Evolutionary conservation across 1,139 yeast genomes (phyloP), one percentile per base, ranked within the genome.

Genomic region (Geotrichum restrictum): DNA sequence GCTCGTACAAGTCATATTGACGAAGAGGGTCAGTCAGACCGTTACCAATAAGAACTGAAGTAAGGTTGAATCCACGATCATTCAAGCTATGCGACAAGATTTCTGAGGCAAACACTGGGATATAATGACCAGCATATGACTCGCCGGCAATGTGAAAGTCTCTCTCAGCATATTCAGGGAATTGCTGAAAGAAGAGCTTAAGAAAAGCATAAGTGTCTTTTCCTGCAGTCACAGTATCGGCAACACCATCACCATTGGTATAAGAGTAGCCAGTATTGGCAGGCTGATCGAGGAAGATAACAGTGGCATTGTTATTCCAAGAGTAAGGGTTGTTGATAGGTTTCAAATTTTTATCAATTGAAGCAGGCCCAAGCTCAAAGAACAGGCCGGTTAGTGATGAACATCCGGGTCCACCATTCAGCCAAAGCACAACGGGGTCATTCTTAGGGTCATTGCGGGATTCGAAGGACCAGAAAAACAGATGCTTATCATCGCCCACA

Each of bases 261-360:
- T 88, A 89, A 7, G 96, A 88, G 73, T 82, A 89, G 45, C 97
- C 98, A 50, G 87, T 95, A 58, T 88, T 88, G 52, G 89, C 95
- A 1, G 98, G 98, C 72, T 89, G 97, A 70, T 91, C 98, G 64
- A 91, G 78, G 76, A 87, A 91, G 65, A 91, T 87, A 40, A 89
- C 93, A 16, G 93, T 80, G 24, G 97, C 96, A 64, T 88, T 88
- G 60, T 80, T 75, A 71, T 88, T 89, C 96, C 96, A 89, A 11
- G 95, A 79, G 71, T 80, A 73, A 44, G 91, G 91, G 73, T 88
- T 88, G 71, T 74, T 74, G 52, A 82, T 79, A 27, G 95, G 94
- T 65, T 82, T 80, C 62, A 85, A 72, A 55, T 83, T 77, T 33
- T 77, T 67, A 61, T 78, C 82, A 59, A 89, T 82, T 19, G 86